Base-by-base conservation (phyloP, 129 eudicot species). In the Escallonia herrerae region DNA sequence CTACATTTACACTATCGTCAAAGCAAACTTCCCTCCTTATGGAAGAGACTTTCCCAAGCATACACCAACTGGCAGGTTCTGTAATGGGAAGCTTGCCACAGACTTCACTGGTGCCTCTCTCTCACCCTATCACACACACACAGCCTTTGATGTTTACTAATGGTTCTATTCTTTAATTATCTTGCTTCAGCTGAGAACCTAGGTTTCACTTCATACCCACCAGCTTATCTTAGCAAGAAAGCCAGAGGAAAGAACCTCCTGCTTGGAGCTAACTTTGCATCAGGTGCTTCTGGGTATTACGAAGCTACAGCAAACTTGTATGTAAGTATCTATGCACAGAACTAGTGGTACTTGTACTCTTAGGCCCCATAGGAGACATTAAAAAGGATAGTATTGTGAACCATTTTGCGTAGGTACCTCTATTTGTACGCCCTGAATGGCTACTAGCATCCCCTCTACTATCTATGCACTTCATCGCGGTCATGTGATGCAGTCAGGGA, bases 81-180 rank as follows among this genome's bases (percentile, higher is more conserved):
- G 96, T 76, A 91, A 91, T 15, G 97, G 97, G 58, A 91, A 91
- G 69, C 96, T 91, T 44, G 97, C 97, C 14, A 73, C 95, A 2
- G 97, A 91, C 63, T 85, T 82, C 66, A 91, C 96, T 52, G 91
- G 97, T 91, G 33, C 49, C 49, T 8, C 49, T 45, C 49, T 8
- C 49, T 5, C 49, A 45, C 9, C 49, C 49, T 45, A 45, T 45
- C 6, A 45, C 49, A 45, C 49, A 45, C 9, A 45, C 49, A 45
- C 9, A 22, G 1, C 33, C 33, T 22, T 22, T 22, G 33, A 22
- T 22, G 33, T 22, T 22, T 22, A 22, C 33, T 22, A 22, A 22
- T 22, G 33, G 33, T 22, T 22, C 33, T 22, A 22, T 22, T 22
- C 33, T 22, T 22, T 22, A 22, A 22, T 22, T 22, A 22, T 22